phyloP scores from a whole-genome alignment of 2,329 filamentous ascomycete genomes.

The Penicillium oxalicum region DNA sequence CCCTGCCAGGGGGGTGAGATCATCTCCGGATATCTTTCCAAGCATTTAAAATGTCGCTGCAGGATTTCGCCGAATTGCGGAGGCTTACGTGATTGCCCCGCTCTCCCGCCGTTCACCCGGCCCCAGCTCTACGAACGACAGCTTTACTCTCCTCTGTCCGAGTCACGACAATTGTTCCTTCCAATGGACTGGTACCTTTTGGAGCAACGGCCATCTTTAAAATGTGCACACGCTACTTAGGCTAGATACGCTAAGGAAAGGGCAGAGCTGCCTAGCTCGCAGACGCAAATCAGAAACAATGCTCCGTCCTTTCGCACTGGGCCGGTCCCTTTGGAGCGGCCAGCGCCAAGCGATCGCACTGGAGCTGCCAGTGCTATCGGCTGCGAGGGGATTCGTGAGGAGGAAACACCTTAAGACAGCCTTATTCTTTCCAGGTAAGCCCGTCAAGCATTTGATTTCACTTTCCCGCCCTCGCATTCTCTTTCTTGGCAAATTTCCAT shows the following conservation, averaged over 20 bases:
- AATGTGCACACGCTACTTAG: slow-evolving; percentile 16
- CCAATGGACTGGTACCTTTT: neutral
- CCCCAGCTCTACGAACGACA: neutral
- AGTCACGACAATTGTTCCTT: neutral
- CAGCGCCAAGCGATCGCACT: neutral
- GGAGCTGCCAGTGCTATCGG: neutral
- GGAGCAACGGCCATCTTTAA: slow-evolving; percentile 5
- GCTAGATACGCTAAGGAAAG: slow-evolving; percentile 11
- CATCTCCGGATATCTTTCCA: no score
- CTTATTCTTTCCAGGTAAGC: slow-evolving; percentile 44
- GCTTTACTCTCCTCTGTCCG: neutral
- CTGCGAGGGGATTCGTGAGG: slow-evolving; percentile 1
- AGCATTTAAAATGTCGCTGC: no score
- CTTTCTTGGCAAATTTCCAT: slow-evolving; percentile 6
- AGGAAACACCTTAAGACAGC: slow-evolving; percentile 34
- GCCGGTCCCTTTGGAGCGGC: slow-evolving; percentile 1
- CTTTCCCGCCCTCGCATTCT: neutral
- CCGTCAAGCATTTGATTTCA: neutral
- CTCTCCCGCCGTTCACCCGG: slow-evolving; percentile 1
- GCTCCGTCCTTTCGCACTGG: slow-evolving; percentile 11
- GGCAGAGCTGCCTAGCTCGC: slow-evolving; percentile 12
- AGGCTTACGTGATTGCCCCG: slow-evolving; percentile 12
- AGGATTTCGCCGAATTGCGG: slow-evolving; percentile 9
- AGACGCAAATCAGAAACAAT: slow-evolving; percentile 13
- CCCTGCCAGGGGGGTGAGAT: no score